These are phyloP conservation scores for Leccinum obscurum DNA, from an alignment of 768 basidiomycete species.

Conservation along the genomic window DNA sequence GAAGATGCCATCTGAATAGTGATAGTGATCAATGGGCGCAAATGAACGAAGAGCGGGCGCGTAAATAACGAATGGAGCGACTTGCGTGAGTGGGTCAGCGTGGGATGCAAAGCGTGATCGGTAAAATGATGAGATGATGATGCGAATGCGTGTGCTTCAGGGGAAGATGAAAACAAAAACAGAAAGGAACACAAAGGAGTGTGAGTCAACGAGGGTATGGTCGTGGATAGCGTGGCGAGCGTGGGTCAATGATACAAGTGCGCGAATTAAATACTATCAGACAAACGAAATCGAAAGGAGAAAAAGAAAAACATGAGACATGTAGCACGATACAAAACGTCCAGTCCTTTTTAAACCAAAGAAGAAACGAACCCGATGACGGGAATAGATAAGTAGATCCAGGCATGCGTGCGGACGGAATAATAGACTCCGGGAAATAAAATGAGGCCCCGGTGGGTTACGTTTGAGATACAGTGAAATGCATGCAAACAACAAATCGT, in stretches of 20 bases:
- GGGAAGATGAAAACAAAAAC: neutral
- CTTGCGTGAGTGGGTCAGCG: constrained; percentile 1
- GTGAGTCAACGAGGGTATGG: constrained; percentile 8
- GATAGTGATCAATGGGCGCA: neutral
- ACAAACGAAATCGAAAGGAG: constrained; percentile 7
- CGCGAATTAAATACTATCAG: constrained; percentile 30
- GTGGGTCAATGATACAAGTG: constrained; percentile 25
- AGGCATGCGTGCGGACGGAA: constrained; percentile 14
- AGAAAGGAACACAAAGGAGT: neutral
- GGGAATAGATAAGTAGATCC: constrained; percentile 5
- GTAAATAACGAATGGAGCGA: neutral
- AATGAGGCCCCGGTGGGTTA: neutral
- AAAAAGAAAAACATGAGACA: neutral
- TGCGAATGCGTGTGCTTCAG: neutral
- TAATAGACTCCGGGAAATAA: neutral
- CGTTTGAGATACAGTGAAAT: constrained; percentile 22
- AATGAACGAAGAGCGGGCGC: neutral
- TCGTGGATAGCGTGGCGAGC: constrained; percentile 1
- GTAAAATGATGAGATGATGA: constrained; percentile 1
- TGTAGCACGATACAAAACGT: constrained; percentile 15
- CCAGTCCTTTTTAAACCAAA: constrained; percentile 10
- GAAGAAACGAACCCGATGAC: constrained; percentile 3
- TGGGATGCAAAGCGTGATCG: constrained; percentile 9
- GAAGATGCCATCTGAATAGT: neutral
- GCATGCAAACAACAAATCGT: constrained; percentile 21